A percentile compares a stretch with the other conserved stretches of the same genome.
These are phyloP conservation scores for Domatiomyces globalis DNA, from an alignment of 2,329 filamentous ascomycete species.

Conservation along the genomic window DNA sequence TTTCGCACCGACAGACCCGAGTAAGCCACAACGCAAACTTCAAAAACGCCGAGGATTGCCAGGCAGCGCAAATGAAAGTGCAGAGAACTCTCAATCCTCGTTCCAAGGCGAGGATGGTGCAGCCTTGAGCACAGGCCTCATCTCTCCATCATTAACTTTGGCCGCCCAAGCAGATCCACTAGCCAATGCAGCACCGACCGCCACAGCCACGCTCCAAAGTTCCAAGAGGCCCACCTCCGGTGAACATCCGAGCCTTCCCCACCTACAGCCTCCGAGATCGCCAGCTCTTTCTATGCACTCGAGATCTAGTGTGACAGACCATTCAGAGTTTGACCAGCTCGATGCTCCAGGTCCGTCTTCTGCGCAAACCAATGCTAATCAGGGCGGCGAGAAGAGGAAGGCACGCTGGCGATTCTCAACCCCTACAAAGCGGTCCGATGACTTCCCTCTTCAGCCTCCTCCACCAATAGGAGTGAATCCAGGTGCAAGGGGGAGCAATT, in stretches of 20 bases:
- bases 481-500: constrained; percentile 51
- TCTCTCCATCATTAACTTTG: constrained; percentile 21
- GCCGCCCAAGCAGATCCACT: constrained; percentile 19
- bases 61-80: constrained; percentile 66
- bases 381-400: constrained; percentile 52
- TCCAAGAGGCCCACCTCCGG: background rate
- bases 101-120: constrained; percentile 34
- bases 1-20: constrained; percentile 30
- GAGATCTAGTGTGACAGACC: constrained; percentile 56
- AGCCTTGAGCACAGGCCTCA: constrained; percentile 21
- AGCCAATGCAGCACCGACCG: constrained; percentile 19
- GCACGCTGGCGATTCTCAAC: constrained; percentile 59
- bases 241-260: background rate
- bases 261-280: constrained; percentile 52
- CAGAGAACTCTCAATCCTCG: constrained; percentile 78
- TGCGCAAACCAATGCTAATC: background rate
- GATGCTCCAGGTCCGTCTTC: constrained; percentile 35
- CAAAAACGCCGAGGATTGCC: constrained; percentile 69
- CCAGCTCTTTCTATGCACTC: constrained; percentile 66
- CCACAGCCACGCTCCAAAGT: background rate
- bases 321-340: constrained; percentile 62
- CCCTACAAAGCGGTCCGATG: constrained; percentile 41
- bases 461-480: constrained; percentile 47
- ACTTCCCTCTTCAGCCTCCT: constrained; percentile 30
- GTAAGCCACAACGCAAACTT: constrained; percentile 69